Base-by-base conservation (phyloP, 441 rosid species). In the Gossypium davidsonii region DNA sequence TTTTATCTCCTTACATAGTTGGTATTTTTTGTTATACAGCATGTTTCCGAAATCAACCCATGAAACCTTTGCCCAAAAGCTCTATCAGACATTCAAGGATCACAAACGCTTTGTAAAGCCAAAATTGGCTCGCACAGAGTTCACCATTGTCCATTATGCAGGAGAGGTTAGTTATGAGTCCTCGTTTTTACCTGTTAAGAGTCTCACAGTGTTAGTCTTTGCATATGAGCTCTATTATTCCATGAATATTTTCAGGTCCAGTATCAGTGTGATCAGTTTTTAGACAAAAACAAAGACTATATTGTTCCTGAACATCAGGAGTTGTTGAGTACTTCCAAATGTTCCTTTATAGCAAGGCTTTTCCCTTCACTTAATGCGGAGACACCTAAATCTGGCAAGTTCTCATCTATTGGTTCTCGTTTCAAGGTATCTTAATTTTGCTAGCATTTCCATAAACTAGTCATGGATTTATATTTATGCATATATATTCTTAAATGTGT, bases 231-330 rank as follows among this genome's bases (percentile, higher is more conserved):
- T 59, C 59, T 60, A 57, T 71, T 49, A 61, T 75, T 73, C 62
- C 79, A 34, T 77, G 69, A 52, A 73, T 59, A 2, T 79, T 79
- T 80, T 76, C 88, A 90, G 95, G 95, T 90, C 55, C 89, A 76
- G 64, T 90, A 90, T 76, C 93, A 87, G 79, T 78, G 91, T 20
- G 89, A 86, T 69, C 93, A 83, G 71, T 90, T 90, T 77, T 73
- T 88, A 76, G 91, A 88, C 85, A 90, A 90, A 82, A 90, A 90
- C 82, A 90, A 90, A 81, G 95, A 90, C 77, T 87, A 88, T 76
- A 83, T 88, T 66, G 90, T 90, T 71, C 82, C 92, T 23, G 95
- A 90, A 85, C 91, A 90, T 85, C 95, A 85, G 74, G 89, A 85
- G 75, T 78, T 88, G 88, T 81, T 90, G 85, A 79, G 86, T 75